Percentiles rank a stretch among this genome's conserved stretches.
phyloP scores from a whole-genome alignment of 352 stramenopile species.

The Phytophthora pseudosyringae region DNA sequence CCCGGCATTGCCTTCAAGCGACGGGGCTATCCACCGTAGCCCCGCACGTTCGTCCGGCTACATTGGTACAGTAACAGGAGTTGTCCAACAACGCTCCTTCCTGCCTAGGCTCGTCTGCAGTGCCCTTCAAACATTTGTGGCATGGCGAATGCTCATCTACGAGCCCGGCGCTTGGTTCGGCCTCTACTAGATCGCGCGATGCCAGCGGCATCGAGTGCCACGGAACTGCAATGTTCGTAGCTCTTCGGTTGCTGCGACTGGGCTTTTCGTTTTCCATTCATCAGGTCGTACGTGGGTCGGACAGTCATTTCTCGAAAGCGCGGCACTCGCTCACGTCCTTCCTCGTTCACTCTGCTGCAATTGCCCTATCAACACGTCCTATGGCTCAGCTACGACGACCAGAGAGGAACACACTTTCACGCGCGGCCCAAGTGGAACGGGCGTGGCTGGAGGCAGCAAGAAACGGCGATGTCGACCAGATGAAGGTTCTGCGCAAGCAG shows the following conservation, averaged over 20 bases:
- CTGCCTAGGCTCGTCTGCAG: constrained; percentile 15
- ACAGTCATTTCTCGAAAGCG: constrained; percentile 7
- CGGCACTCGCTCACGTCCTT: neutral
- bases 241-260: neutral
- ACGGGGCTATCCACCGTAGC: constrained; percentile 6
- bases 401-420: no score
- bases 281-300: neutral
- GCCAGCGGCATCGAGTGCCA: neutral
- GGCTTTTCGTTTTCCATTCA: neutral
- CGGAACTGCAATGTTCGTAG: no score
- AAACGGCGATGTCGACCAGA: constrained; percentile 6
- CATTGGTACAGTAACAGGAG: neutral
- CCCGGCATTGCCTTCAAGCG: neutral
- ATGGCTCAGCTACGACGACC: constrained; percentile 1
- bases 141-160: constrained; percentile 1
- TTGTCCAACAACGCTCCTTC: neutral
- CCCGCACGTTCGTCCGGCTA: neutral
- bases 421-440: neutral
- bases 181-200: neutral
- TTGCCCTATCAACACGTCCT: neutral
- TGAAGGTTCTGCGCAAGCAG: constrained; percentile 3
- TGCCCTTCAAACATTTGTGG: constrained; percentile 12
- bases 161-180: constrained; percentile 1
- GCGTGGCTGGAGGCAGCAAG: constrained; percentile 11
- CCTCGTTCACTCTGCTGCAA: no score